Conservation (phyloP, 257 asterid genomes). For the Primulina huaijiensis region DNA sequence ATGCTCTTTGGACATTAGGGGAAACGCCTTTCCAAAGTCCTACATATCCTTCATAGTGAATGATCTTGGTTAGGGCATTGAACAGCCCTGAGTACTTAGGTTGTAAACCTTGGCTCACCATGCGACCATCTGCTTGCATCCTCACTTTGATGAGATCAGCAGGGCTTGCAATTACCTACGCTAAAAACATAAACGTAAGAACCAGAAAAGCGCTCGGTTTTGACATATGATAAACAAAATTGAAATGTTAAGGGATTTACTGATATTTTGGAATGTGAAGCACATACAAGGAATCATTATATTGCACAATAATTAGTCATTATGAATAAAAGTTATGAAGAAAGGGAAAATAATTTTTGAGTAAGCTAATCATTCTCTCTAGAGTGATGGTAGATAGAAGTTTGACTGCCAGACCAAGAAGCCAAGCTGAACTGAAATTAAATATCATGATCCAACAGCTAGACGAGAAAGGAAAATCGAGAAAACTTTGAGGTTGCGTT, state of each 20-base stretch:
- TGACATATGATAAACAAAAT: neutral
- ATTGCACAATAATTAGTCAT: neutral
- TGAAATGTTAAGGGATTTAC: neutral
- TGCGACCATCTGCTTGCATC: conserved; percentile 76
- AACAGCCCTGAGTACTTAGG: conserved; percentile 59
- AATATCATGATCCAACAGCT: neutral
- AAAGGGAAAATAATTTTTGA: too few species aligned
- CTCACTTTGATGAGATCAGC: conserved; percentile 91
- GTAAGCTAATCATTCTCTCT: neutral
- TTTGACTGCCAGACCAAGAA: neutral
- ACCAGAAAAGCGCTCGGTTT: conserved; percentile 6
- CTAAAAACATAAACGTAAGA: conserved; percentile 27
- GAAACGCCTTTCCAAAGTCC: conserved; percentile 87
- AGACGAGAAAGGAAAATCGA: neutral
- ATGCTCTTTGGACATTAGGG: conserved; percentile 80
- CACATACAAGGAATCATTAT: neutral
- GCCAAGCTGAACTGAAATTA: neutral
- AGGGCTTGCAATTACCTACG: conserved; percentile 85
- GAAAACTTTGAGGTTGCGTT: too few species aligned
- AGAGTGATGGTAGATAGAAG: neutral
- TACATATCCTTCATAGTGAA: conserved; percentile 49
- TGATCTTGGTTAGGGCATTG: conserved; percentile 64
- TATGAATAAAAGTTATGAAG: neutral
- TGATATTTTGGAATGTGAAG: too few species aligned
- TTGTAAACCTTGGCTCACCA: conserved; percentile 45